Conservation (phyloP, 164 flowering plant genomes). For the Nymphaea colorata region DNA sequence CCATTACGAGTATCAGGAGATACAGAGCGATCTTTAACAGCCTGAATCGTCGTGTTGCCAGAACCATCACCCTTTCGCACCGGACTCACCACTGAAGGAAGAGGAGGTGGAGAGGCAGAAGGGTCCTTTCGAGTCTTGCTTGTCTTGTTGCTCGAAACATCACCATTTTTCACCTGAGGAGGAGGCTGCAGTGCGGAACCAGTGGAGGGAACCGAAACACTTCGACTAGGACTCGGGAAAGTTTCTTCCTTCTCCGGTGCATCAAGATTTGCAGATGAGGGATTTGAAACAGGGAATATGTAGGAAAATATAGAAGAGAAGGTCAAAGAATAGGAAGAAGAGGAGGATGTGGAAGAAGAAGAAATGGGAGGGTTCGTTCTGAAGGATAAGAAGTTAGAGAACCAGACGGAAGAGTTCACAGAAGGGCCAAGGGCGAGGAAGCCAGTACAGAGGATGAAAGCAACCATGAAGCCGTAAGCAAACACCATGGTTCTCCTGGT, state of each 20-base stretch:
- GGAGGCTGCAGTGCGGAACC: neutral
- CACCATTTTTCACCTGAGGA: neutral
- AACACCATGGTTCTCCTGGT: conserved; percentile 38
- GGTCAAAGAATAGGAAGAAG: conserved; percentile 27
- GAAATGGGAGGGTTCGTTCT: conserved; percentile 1
- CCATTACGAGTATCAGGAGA: neutral
- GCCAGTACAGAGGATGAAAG: conserved; percentile 49
- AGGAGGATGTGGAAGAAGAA: neutral
- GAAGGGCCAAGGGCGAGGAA: conserved; percentile 61
- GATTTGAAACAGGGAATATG: conserved; percentile 37
- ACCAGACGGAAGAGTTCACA: conserved; percentile 43
- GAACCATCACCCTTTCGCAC: neutral
- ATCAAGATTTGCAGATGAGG: conserved; percentile 13
- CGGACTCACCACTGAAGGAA: neutral
- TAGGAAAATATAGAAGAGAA: conserved; percentile 41
- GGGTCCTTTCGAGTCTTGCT: neutral
- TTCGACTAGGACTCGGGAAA: neutral
- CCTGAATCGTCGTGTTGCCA: neutral
- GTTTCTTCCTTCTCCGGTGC: conserved; percentile 3
- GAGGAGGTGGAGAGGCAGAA: neutral
- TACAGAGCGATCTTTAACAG: neutral
- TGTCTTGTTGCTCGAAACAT: neutral
- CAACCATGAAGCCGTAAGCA: conserved; percentile 44
- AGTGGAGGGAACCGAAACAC: neutral
- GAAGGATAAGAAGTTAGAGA: conserved; percentile 32